A percentile compares a stretch with the other conserved stretches of the same genome.
phyloP scores from a whole-genome alignment of 371 early-diverging fungal genomes.

The Dichotomocladium elegans region DNA sequence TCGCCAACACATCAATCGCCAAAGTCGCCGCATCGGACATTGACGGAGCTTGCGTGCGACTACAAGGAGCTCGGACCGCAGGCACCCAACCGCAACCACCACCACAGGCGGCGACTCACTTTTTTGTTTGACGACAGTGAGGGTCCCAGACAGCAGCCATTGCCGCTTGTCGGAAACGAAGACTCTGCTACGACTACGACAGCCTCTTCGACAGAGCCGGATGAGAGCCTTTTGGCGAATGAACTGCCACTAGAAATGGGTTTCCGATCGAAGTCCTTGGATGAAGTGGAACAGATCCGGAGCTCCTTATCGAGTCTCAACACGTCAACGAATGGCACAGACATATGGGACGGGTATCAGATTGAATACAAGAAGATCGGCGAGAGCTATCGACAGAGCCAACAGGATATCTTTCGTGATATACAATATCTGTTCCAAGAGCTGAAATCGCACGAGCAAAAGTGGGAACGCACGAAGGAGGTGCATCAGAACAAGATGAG shows the following conservation, averaged over 20 bases:
- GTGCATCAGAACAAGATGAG: too few relatives aligned
- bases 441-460: too few relatives aligned
- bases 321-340: too few relatives aligned
- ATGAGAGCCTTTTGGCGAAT: constrained; percentile 2
- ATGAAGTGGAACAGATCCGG: constrained; percentile 1
- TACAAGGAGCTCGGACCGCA: neutral
- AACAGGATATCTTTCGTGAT: too few relatives aligned
- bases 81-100: neutral
- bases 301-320: constrained; percentile 6
- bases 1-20: constrained; percentile 23
- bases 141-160: too few relatives aligned
- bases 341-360: constrained; percentile 18
- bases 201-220: neutral
- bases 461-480: too few relatives aligned
- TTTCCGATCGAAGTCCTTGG: neutral
- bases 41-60: constrained; percentile 3
- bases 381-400: constrained; percentile 26
- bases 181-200: neutral
- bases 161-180: too few relatives aligned
- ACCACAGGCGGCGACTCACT: too few relatives aligned
- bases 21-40: constrained; percentile 6
- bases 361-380: constrained; percentile 28
- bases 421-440: too few relatives aligned
- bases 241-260: neutral
- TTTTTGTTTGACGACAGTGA: too few relatives aligned